Base-by-base conservation (phyloP, 805 yeast species). In the Ogataea parapolymorpha region DNA sequence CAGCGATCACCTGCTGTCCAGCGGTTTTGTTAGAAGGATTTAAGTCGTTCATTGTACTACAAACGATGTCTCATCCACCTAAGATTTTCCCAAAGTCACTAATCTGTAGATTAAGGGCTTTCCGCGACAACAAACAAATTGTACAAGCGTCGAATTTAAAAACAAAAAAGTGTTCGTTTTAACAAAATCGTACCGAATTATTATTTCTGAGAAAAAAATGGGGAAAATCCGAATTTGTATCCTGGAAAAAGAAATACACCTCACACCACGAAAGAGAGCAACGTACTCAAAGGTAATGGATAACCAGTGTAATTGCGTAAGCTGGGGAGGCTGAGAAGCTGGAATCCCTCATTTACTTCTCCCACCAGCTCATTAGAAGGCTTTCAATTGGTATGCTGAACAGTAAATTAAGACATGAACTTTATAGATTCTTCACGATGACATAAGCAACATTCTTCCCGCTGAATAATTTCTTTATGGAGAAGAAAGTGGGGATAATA, bases 1-100 rank as follows among this genome's bases (percentile, higher is more conserved):
- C 89, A 37, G 78, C 73, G 28, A 79, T 49, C n/a, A 51, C 46
- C 30, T 62, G 55, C 26, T 43, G 43, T 26, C 45, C 49, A 16
- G 38, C 26, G 20, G 36, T 33, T 32, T 42, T 46, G 46, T 32
- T 26, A 20, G 41, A 35, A 26, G 35, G 22, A 39, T 15, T 31
- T 11, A 26, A 17, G 20, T 32, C 39, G 34, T 31, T 41, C 46
- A 35, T 39, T 17, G 18, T 32, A 23, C 18, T 23, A 13, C 8
- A 28, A 26, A 15, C 23, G 12, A 16, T 23, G 12, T 22, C 22
- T 14, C 37, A 33, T 27, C 28, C 37, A 39, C 15, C 7, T 7
- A 28, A 22, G 10, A 33, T 25, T 18, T 18, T 23, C 27, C 20
- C 32, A 8, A 10, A 26, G 22, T 5, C 11, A 12, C 17, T 15